Evolutionary conservation across 176 grass and related monocot genomes (phyloP), one percentile per base, ranked within the genome.

Genomic region (Chrysopogon serrulatus): DNA sequence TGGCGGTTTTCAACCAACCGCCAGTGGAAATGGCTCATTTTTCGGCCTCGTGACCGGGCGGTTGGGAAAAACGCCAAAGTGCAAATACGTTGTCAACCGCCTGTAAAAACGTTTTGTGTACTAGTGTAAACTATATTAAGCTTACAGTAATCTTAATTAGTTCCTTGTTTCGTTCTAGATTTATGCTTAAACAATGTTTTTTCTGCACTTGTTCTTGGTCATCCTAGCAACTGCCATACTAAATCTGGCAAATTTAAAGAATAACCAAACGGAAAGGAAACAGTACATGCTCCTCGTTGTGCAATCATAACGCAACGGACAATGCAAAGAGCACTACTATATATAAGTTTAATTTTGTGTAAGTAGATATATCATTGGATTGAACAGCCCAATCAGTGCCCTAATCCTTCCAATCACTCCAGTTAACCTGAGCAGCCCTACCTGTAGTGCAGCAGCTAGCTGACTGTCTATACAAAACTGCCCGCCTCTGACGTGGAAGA

Each of bases 281-380:
- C 21, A n/a, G 7, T 45, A 23, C 5, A n/a, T 0, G 21, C n/a
- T n/a, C 51, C 51, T 23, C 72, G 18, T 39, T 44, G 21, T 82
- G 78, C 72, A 71, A 82, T 68, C 79, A 87, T 76, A 75, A 21
- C 61, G 53, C 36, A 81, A 75, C 26, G 49, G 59, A 49, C 77
- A 49, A 80, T 65, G 48, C 44, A 23, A 81, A 74, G 21, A 79
- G 12, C 30, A 51, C 17, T 59, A 65, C 28, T 73, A 80, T 79
- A 70, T 45, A 9, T 6, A 81, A 23, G 24, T 39, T 4, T 66
- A 18, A n/a, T n/a, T n/a, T n/a, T n/a, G 65, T 23, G 35, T 26
- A 27, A 26, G 53, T 71, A 71, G 37, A 43, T 40, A 21, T 34
- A 87, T 74, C 69, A 75, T 74, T 74, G 35, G 60, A 81, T 36